Percentiles rank a stretch among this genome's conserved stretches.
These are phyloP conservation scores for Corylus americana DNA, from an alignment of 306 rosid genomes.

Conservation along the genomic window DNA sequence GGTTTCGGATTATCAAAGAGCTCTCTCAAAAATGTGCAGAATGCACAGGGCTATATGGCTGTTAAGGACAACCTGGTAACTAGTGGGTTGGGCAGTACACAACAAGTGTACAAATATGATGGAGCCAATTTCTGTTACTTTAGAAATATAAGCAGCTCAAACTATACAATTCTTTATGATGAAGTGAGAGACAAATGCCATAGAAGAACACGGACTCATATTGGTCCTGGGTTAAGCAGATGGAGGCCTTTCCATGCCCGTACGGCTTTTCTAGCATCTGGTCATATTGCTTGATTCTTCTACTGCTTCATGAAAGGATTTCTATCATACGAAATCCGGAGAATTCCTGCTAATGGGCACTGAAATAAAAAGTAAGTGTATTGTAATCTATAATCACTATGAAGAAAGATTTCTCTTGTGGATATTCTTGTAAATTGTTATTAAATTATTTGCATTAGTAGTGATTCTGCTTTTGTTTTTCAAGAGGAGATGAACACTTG, in stretches of 20 bases:
- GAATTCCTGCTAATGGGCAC: conserved; percentile 11
- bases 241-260: conserved; percentile 27
- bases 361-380: conserved; percentile 17
- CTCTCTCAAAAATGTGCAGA: conserved; percentile 67
- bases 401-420: background rate
- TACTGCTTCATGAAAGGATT: conserved; percentile 1
- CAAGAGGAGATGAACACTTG: background rate
- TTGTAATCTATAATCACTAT: background rate
- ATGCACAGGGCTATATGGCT: conserved; percentile 58
- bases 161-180: conserved; percentile 74
- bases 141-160: conserved; percentile 73
- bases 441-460: background rate
- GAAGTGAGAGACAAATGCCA: conserved; percentile 45
- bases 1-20: conserved; percentile 43
- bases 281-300: conserved; percentile 11
- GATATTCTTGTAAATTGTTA: background rate
- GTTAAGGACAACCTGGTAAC: conserved; percentile 51
- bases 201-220: conserved; percentile 17
- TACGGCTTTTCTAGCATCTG: conserved; percentile 31
- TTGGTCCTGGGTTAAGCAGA: conserved; percentile 28
- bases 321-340: background rate
- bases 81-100: conserved; percentile 66
- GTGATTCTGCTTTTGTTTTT: background rate
- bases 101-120: conserved; percentile 58
- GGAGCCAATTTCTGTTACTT: conserved; percentile 54